Percentiles rank a stretch among this genome's conserved stretches.
Conservation (phyloP, 495 filamentous ascomycete genomes). For the Talaromyces liani region DNA sequence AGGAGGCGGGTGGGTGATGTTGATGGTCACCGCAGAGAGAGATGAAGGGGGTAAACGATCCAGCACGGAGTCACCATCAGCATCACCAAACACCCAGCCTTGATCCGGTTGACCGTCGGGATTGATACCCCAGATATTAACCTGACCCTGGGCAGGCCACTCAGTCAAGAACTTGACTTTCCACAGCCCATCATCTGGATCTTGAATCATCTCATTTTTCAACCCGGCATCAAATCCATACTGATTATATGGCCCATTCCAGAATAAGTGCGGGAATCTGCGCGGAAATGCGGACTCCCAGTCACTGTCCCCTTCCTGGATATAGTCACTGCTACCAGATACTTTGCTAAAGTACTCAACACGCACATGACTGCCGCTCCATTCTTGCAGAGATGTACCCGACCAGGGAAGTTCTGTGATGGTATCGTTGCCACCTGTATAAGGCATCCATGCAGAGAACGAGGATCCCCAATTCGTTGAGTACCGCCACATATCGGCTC, state of each 20-base stretch:
- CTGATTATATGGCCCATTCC: conserved; percentile 59
- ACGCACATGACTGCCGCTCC: conserved; percentile 58
- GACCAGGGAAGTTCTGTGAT: conserved; percentile 46
- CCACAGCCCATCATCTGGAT: conserved; percentile 47
- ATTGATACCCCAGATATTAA: conserved; percentile 67
- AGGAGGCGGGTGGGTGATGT: conserved; percentile 51
- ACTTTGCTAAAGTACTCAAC: conserved; percentile 63
- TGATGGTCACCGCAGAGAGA: conserved; percentile 47
- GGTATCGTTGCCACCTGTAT: conserved; percentile 41
- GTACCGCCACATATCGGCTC: conserved; percentile 59
- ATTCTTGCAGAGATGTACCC: conserved; percentile 54
- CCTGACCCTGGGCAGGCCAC: conserved; percentile 55
- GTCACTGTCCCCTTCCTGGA: conserved; percentile 54
- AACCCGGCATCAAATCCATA: conserved; percentile 63
- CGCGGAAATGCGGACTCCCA: conserved; percentile 31
- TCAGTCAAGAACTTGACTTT: conserved; percentile 56
- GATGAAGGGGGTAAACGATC: conserved; percentile 58
- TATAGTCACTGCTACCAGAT: conserved; percentile 56
- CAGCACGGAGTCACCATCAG: conserved; percentile 52
- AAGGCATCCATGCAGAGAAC: conserved; percentile 53
- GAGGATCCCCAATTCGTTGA: conserved; percentile 53
- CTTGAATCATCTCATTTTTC: conserved; percentile 45
- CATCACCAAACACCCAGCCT: conserved; percentile 51
- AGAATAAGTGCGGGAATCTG: conserved; percentile 57
- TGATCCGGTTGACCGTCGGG: conserved; percentile 57